These are phyloP conservation scores for Spirogloea muscicola DNA, from an alignment of 139 green algal species.

Conservation along the genomic window DNA sequence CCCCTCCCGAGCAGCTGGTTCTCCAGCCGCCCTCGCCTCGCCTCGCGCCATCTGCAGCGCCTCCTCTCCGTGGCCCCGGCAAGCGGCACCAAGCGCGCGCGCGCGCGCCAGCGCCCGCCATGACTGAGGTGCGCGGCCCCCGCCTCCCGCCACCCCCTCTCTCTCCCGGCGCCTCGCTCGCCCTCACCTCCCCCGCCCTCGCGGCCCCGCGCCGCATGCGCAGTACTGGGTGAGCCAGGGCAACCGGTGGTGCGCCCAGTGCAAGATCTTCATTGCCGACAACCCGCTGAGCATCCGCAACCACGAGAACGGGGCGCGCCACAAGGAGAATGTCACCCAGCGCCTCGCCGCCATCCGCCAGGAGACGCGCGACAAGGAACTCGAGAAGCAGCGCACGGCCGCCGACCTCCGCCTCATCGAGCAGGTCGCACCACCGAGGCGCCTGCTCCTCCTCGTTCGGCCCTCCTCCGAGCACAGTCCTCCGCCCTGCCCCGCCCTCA, in stretches of 20 bases:
- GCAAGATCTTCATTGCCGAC: conserved; percentile 43
- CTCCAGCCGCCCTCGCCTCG: too few relatives aligned
- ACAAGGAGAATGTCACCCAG: conserved; percentile 45
- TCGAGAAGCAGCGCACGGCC: conserved; percentile 22
- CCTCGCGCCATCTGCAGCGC: too few relatives aligned
- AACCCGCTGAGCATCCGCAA: conserved; percentile 44
- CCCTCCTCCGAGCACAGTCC: background rate
- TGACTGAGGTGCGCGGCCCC: too few relatives aligned
- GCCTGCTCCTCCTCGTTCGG: background rate
- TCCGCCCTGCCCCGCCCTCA: background rate
- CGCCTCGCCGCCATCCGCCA: conserved; percentile 19
- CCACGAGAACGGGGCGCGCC: conserved; percentile 31
- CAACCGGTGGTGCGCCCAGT: conserved; percentile 48
- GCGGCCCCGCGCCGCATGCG: background rate
- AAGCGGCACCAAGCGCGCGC: too few relatives aligned
- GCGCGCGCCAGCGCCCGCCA: too few relatives aligned
- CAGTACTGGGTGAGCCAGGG: conserved; percentile 48
- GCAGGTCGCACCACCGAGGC: background rate
- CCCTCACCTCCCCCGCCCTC: too few relatives aligned
- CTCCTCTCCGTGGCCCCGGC: too few relatives aligned
- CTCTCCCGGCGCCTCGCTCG: too few relatives aligned
- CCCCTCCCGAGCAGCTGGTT: too few relatives aligned
- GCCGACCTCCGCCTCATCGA: conserved; percentile 18
- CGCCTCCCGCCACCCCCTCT: too few relatives aligned
- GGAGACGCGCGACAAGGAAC: conserved; percentile 4